Evolutionary conservation across 768 basidiomycete species (phyloP), one percentile per base, ranked within the genome.

Genomic region (Pleurotus giganteus): DNA sequence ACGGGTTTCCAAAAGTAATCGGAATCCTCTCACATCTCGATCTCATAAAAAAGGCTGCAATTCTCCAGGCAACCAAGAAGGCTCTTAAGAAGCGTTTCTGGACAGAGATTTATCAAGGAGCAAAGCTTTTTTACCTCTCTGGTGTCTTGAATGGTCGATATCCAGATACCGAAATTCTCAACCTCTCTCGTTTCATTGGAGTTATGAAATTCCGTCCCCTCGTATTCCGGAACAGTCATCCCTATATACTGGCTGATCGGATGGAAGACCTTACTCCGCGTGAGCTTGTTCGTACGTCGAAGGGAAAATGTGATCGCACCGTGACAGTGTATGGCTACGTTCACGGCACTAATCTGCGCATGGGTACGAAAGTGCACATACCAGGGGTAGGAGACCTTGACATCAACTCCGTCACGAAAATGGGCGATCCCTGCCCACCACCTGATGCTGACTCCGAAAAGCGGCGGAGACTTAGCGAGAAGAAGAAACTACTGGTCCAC

Each of bases 121-220:
- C 97, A 27, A 99, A 99, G 69, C 84, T 99, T 6, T 98, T 98
- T 73, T 98, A 97, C 69, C 86, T 98, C 47, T 94, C 92, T 2
- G 97, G 96, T 15, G 92, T 98, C 28, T 81, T 98, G 63, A 98
- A 98, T 62, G 97, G 97, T 17, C 91, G 95, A 36, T 98, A 98
- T 69, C 95, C 97, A 27, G 97, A 99, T 70, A 85, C 84, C 17
- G 97, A 99, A 73, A 94, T 98, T 61, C 82, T 94, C 64, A 97
- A 98, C 67, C 87, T 99, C 57, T 89, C 89, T 21, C 89, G 96
- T 36, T 99, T 98, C 79, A 91, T 99, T 62, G 85, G 86, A 39
- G 93, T 98, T 61, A 97, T 98, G 88, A 99, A 98, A 70, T 99
- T 99, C 75, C 88, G 97, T 28, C 97, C 97, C 1, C 84, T 99